phyloP scores from a whole-genome alignment of 192 early-diverging fungal genomes.

The Endogone sp. region DNA sequence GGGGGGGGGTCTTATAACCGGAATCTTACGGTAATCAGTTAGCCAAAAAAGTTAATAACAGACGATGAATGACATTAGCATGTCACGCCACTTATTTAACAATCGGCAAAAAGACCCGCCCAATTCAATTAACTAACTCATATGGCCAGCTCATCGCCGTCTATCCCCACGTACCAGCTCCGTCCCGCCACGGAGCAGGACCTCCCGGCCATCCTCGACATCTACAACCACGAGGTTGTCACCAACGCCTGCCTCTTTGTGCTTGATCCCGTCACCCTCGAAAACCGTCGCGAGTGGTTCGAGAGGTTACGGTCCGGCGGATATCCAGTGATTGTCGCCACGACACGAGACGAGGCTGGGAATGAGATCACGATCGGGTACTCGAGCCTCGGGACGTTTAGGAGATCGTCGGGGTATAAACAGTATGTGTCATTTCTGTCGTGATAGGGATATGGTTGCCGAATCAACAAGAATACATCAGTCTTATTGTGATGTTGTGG shows the following conservation, averaged over 20 bases:
- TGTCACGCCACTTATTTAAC: too few relatives aligned
- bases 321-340: slow-evolving; percentile 44
- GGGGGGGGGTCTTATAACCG: too few relatives aligned
- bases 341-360: slow-evolving; percentile 11
- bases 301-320: slow-evolving; percentile 27
- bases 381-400: slow-evolving; percentile 22
- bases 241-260: slow-evolving; percentile 39
- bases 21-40: too few relatives aligned
- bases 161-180: slow-evolving; percentile 27
- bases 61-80: too few relatives aligned
- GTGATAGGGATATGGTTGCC: too few relatives aligned
- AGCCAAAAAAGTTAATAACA: too few relatives aligned
- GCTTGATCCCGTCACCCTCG: slow-evolving; percentile 32
- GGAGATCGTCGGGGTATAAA: slow-evolving; percentile 28
- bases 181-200: slow-evolving; percentile 38
- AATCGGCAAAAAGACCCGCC: too few relatives aligned
- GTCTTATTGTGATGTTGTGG: too few relatives aligned
- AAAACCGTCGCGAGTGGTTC: slow-evolving; percentile 39
- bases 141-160: too few relatives aligned
- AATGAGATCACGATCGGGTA: slow-evolving; percentile 24
- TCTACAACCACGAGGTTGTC: slow-evolving; percentile 43
- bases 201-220: slow-evolving; percentile 30
- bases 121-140: too few relatives aligned
- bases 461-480: too few relatives aligned
- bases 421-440: slow-evolving; percentile 19